Evolutionary conservation across 129 eudicot species (phyloP), one percentile per base, ranked within the genome.

Genomic region (Kitagawia praeruptora): DNA sequence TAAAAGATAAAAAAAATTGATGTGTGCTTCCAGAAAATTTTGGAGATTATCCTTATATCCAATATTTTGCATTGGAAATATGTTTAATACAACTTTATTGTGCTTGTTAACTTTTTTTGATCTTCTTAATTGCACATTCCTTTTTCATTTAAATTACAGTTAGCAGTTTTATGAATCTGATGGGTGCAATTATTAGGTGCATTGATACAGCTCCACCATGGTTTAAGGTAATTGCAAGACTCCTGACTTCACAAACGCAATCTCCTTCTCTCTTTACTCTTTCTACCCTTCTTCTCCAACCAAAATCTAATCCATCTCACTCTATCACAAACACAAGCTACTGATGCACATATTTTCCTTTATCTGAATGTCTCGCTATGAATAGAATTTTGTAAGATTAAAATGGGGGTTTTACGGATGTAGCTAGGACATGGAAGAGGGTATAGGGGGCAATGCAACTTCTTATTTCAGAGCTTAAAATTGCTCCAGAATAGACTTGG

Each of bases 181-280:
- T 74, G 61, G 25, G 16, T 27, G 34, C 38, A 75, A 75, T 45
- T 46, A 13, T 44, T 45, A 23, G 49, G 77, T 46, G 82, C 75
- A 71, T 54, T 70, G 48, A 81, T 70, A 81, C 78, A 61, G 66
- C 64, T 66, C 42, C 61, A 73, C 78, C 82, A 77, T 45, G 73
- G 82, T 40, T 76, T 73, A 41, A 51, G 80, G 64, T 80, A 77
- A 81, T 56, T 76, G 80, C 77, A 78, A n/a, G 44, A 61, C 75
- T 67, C 66, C 77, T 69, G 83, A n/a, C n/a, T n/a, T n/a, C n/a
- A n/a, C n/a, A n/a, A n/a, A n/a, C n/a, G n/a, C n/a, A n/a, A n/a
- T n/a, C 31, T 58, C 67, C n/a, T 58, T 6, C 67, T 23, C 28
- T 58, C 12, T 58, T 21, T 58, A 58, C 34, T 25, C 16, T 63